Conservation (phyloP, 495 filamentous ascomycete species). For the Penicillium cosmopolitanum region DNA sequence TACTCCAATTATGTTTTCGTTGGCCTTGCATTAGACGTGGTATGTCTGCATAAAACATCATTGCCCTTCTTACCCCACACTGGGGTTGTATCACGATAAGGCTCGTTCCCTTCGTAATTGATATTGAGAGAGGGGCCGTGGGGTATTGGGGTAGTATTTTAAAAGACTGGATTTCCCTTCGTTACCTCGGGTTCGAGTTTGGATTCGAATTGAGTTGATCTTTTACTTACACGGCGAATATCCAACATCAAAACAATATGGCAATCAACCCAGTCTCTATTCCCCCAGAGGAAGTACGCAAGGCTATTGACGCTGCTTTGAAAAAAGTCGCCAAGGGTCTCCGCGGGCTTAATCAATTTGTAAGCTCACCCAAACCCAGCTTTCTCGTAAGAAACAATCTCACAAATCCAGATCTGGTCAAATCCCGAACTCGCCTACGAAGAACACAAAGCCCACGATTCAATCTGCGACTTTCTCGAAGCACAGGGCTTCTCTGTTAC, state of each 20-base stretch:
- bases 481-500: constrained; percentile 10
- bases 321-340: background rate
- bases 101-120: background rate
- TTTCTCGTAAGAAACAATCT: background rate
- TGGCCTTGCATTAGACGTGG: background rate
- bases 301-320: background rate
- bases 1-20: background rate
- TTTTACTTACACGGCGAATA: background rate
- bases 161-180: background rate
- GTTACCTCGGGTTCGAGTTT: background rate
- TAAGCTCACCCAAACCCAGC: background rate
- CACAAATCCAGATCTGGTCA: constrained; percentile 1
- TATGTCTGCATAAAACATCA: background rate
- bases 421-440: constrained; percentile 20
- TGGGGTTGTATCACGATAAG: constrained; percentile 1
- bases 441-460: constrained; percentile 20
- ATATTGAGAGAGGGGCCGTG: background rate
- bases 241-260: background rate
- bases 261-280: background rate
- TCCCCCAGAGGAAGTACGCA: constrained; percentile 4
- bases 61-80: background rate
- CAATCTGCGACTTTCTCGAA: constrained; percentile 18
- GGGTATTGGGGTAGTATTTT: background rate
- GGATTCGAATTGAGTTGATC: background rate
- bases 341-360: background rate